phyloP scores from a whole-genome alignment of 345 rosid species.

The Aegle marmelos region DNA sequence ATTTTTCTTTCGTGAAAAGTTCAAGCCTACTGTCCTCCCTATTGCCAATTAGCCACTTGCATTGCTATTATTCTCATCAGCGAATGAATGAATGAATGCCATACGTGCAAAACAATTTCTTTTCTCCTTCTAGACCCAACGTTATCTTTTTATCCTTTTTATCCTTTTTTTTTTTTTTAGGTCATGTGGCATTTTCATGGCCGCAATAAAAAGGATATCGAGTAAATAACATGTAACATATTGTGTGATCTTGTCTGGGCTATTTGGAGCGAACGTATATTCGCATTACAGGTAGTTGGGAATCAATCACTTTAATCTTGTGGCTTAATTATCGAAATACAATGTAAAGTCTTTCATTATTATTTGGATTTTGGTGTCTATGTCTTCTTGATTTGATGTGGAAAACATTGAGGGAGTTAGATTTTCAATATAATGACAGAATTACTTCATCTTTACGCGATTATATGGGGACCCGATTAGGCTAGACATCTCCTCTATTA shows the following conservation, averaged over 20 bases:
- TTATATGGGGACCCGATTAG: conserved; percentile 7
- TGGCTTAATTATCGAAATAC: conserved; percentile 13
- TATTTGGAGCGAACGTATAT: not conserved
- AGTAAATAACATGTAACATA: conserved; percentile 14
- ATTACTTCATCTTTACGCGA: conserved; percentile 9
- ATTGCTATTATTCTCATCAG: not conserved
- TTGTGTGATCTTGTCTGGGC: conserved; percentile 7
- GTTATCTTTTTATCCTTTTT: too few relatives aligned
- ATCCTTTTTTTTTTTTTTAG: not conserved
- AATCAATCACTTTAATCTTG: conserved; percentile 13
- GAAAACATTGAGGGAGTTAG: not conserved
- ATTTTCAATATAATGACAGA: conserved; percentile 2
- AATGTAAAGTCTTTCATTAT: conserved; percentile 2
- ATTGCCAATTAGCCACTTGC: not conserved
- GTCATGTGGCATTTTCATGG: conserved; percentile 5
- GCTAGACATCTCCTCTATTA: conserved; percentile 1
- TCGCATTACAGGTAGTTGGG: not conserved
- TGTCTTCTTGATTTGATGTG: conserved; percentile 20
- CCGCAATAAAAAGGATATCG: not conserved
- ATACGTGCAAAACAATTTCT: not conserved
- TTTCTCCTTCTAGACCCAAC: not conserved
- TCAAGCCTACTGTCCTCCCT: not conserved
- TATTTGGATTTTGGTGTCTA: not conserved
- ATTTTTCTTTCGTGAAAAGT: too few relatives aligned
- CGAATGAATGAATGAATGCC: too few relatives aligned